These are phyloP conservation scores for Amanita rubescens DNA, from an alignment of 768 basidiomycete genomes.

Conservation along the genomic window DNA sequence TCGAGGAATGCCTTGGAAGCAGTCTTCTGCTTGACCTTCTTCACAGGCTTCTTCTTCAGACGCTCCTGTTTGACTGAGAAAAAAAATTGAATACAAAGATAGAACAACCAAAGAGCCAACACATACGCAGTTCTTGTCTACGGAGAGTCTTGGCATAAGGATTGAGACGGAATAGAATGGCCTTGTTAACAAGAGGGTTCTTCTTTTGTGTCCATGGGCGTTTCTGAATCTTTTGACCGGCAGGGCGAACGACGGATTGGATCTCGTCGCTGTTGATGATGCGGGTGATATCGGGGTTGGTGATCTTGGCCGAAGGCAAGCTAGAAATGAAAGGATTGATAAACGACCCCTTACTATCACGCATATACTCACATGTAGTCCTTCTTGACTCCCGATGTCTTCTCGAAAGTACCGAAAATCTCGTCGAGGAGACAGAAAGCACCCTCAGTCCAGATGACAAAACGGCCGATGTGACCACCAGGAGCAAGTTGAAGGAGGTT, in stretches of 20 bases:
- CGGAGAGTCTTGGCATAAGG: slow-evolving; percentile 95
- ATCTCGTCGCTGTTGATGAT: slow-evolving; percentile 98
- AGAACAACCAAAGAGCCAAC: background rate
- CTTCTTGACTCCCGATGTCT: slow-evolving; percentile 79
- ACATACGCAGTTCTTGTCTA: slow-evolving; percentile 82
- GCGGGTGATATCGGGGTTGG: slow-evolving; percentile 94
- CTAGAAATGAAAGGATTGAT: slow-evolving; percentile 26
- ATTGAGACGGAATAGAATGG: slow-evolving; percentile 93
- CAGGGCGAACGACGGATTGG: slow-evolving; percentile 91
- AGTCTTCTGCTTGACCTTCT: slow-evolving; percentile 57
- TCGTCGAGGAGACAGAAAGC: slow-evolving; percentile 92
- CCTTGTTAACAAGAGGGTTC: slow-evolving; percentile 95
- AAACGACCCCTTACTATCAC: background rate
- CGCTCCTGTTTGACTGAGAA: slow-evolving; percentile 73
- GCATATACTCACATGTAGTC: slow-evolving; percentile 61
- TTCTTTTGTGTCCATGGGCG: slow-evolving; percentile 99
- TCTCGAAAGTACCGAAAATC: slow-evolving; percentile 93
- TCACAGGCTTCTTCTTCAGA: slow-evolving; percentile 52
- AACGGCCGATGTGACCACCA: slow-evolving; percentile 98
- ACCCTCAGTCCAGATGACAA: slow-evolving; percentile 97
- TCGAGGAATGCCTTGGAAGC: slow-evolving; percentile 81
- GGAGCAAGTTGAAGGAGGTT: slow-evolving; percentile 99
- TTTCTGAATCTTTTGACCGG: slow-evolving; percentile 77
- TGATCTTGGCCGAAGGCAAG: slow-evolving; percentile 93
- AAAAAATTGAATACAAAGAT: background rate